phyloP scores from a whole-genome alignment of 768 basidiomycete genomes.

The Boletales sp. region DNA sequence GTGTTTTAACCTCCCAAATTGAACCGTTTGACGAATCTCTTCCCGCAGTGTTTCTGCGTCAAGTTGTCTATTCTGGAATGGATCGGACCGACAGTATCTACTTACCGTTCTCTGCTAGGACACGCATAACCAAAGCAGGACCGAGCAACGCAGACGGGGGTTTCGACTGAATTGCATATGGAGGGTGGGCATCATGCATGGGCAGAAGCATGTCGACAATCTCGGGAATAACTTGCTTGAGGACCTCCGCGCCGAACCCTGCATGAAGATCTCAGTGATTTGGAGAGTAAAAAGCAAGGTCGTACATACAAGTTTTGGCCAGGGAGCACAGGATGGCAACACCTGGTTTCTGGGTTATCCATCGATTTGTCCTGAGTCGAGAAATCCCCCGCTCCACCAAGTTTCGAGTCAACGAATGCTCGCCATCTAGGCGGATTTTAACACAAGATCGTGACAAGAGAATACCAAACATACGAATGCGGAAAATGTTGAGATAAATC shows the following conservation, averaged over 20 bases:
- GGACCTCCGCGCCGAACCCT: slow-evolving; percentile 14
- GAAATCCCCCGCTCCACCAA: slow-evolving; percentile 13
- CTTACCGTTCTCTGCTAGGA: slow-evolving; percentile 11
- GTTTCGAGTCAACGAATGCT: slow-evolving; percentile 3
- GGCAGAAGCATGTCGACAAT: slow-evolving; percentile 12
- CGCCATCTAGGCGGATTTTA: slow-evolving; percentile 1
- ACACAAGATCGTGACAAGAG: neutral
- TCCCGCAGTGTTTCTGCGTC: slow-evolving; percentile 16
- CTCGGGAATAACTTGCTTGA: slow-evolving; percentile 6
- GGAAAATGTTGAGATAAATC: slow-evolving; percentile 12
- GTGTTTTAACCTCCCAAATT: slow-evolving; percentile 15
- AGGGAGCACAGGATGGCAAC: slow-evolving; percentile 16
- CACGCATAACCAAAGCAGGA: slow-evolving; percentile 14
- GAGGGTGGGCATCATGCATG: neutral
- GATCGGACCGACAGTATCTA: too few species aligned
- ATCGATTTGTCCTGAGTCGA: slow-evolving; percentile 3
- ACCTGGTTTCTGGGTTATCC: slow-evolving; percentile 15
- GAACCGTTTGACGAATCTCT: slow-evolving; percentile 11
- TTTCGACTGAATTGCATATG: slow-evolving; percentile 1
- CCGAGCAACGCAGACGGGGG: slow-evolving; percentile 9
- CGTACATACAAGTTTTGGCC: slow-evolving; percentile 12
- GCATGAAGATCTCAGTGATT: neutral
- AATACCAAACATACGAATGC: neutral
- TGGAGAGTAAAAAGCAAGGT: neutral
- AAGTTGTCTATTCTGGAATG: neutral